Percentiles rank a stretch among this genome's conserved stretches.
Evolutionary conservation across 2,329 filamentous ascomycete genomes (phyloP).

Genomic region (Colletotrichum orbiculare): DNA sequence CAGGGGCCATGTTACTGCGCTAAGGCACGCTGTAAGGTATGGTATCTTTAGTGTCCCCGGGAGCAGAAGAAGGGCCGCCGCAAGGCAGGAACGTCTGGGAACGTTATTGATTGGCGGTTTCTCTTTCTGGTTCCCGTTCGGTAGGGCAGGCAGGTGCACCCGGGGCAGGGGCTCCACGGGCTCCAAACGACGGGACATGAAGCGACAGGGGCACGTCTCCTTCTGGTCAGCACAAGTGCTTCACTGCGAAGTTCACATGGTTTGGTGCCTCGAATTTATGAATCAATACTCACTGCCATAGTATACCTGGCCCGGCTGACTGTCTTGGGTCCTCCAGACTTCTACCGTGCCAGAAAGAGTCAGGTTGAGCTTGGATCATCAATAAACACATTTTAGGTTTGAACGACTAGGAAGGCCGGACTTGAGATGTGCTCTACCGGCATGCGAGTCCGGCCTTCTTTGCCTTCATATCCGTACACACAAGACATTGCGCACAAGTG

Average conservation of each 20-base stretch:
- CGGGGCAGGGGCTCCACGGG: slow-evolving; percentile 5
- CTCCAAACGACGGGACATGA: slow-evolving; percentile 10
- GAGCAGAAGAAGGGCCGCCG: slow-evolving; percentile 1
- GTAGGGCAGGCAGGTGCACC: slow-evolving; percentile 23
- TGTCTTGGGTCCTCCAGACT: neutral
- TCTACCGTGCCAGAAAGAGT: neutral
- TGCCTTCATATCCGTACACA: neutral
- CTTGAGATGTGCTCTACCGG: neutral
- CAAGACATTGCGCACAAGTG: slow-evolving; percentile 13
- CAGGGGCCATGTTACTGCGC: slow-evolving; percentile 11
- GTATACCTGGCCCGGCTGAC: too few species aligned
- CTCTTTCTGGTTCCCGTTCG: neutral
- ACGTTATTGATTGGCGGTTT: slow-evolving; percentile 10
- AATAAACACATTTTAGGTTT: neutral
- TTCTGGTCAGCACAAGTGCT: too few species aligned
- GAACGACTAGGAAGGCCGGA: neutral
- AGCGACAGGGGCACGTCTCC: slow-evolving; percentile 4
- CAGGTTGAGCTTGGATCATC: too few species aligned
- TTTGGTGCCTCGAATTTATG: too few species aligned
- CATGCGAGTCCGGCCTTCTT: too few species aligned
- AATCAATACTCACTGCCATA: too few species aligned
- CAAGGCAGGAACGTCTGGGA: slow-evolving; percentile 9
- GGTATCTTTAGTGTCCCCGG: neutral
- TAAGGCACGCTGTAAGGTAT: neutral
- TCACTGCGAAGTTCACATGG: too few species aligned